Conservation (phyloP, 345 rosid species). For the Garcia nutans region DNA sequence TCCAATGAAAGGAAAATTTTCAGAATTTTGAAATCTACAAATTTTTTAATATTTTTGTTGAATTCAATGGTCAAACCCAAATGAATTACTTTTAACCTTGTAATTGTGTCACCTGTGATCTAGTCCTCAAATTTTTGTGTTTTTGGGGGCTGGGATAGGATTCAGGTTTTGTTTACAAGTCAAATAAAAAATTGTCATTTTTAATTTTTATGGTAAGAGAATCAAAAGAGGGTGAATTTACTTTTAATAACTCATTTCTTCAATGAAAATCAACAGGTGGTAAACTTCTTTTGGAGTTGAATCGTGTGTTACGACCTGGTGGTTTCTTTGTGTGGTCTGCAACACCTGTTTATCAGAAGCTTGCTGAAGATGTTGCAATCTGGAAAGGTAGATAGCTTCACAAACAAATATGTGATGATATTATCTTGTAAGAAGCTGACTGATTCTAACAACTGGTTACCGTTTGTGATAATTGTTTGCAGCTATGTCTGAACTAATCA, state of each 20-base stretch:
- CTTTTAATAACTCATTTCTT: not conserved
- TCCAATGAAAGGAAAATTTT: too few species aligned
- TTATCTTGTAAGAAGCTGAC: slow-evolving; percentile 13
- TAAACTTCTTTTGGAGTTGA: slow-evolving; percentile 86
- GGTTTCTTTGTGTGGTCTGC: slow-evolving; percentile 98
- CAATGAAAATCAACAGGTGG: slow-evolving; percentile 47
- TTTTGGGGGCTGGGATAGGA: not conserved
- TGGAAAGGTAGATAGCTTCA: slow-evolving; percentile 66
- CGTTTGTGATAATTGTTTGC: slow-evolving; percentile 35
- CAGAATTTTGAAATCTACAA: too few species aligned
- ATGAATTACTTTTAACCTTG: too few species aligned
- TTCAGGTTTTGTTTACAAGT: too few species aligned
- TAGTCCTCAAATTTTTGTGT: not conserved
- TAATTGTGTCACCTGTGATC: too few species aligned
- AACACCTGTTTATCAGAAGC: slow-evolving; percentile 91
- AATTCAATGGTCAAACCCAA: too few species aligned
- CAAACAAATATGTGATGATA: not conserved
- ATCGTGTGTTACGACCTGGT: slow-evolving; percentile 82
- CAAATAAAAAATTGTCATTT: too few species aligned
- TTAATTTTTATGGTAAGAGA: not conserved
- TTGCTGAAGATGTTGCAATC: slow-evolving; percentile 71
- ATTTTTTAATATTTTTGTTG: too few species aligned
- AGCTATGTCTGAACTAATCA: slow-evolving; percentile 79
- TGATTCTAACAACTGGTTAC: slow-evolving; percentile 25
- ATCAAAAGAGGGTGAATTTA: not conserved